Evolutionary conservation across 305 asterid species (phyloP).

Genomic region (Solanum hybrid): DNA sequence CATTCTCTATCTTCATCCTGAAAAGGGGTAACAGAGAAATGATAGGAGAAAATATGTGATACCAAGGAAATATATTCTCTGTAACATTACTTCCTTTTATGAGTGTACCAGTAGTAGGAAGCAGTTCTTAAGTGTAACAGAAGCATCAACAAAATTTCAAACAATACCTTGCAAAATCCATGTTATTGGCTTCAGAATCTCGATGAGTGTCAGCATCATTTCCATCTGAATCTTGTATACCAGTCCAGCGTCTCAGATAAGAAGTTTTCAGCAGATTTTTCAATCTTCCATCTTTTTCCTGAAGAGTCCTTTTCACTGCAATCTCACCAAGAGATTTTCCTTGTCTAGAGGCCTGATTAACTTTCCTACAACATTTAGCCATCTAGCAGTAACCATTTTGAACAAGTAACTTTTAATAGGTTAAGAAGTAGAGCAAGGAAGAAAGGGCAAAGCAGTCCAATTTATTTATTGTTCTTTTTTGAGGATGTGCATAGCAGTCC

Average conservation of each 20-base stretch:
- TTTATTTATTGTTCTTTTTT: background rate
- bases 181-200: slow-evolving; percentile 29
- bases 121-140: background rate
- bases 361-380: slow-evolving; percentile 26
- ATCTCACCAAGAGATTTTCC: slow-evolving; percentile 29
- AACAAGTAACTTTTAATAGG: background rate
- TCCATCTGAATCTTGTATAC: slow-evolving; percentile 35
- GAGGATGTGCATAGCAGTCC: background rate
- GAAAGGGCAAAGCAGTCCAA: background rate
- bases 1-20: slow-evolving; percentile 91
- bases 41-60: slow-evolving; percentile 3
- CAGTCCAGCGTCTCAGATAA: slow-evolving; percentile 68
- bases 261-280: slow-evolving; percentile 53
- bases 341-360: slow-evolving; percentile 21
- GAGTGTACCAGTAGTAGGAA: background rate
- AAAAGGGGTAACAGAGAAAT: slow-evolving; percentile 1
- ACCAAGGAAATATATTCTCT: background rate
- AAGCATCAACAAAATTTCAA: background rate
- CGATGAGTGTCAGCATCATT: slow-evolving; percentile 30
- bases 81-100: background rate
- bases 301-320: slow-evolving; percentile 28
- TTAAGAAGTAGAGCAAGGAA: background rate
- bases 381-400: background rate
- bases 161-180: slow-evolving; percentile 71
- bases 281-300: slow-evolving; percentile 62